Percentiles rank a stretch among this genome's conserved stretches.
phyloP scores from a whole-genome alignment of 2,329 filamentous ascomycete genomes.

The Colletotrichum costaricense region DNA sequence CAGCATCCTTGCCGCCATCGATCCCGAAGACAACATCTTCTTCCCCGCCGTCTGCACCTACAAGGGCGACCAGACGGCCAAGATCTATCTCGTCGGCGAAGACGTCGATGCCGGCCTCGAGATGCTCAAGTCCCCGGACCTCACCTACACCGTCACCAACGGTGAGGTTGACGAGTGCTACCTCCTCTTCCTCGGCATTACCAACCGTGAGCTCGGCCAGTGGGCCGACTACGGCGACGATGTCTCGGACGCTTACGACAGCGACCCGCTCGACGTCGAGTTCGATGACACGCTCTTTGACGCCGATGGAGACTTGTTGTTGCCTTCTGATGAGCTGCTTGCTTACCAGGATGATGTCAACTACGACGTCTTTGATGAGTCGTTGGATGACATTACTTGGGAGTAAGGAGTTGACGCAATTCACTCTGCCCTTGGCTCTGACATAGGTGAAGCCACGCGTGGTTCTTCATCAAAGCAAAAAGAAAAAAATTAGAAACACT shows the following conservation, averaged over 20 bases:
- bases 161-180: not conserved
- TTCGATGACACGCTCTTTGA: not conserved
- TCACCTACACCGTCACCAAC: not conserved
- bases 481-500: not conserved
- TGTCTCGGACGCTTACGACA: not conserved
- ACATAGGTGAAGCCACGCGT: not conserved
- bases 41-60: not conserved
- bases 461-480: not conserved
- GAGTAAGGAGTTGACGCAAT: not conserved
- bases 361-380: not conserved
- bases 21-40: not conserved
- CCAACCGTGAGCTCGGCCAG: not conserved
- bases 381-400: not conserved
- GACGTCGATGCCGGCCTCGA: not conserved
- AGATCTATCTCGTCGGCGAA: not conserved
- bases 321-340: not conserved
- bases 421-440: too few relatives aligned
- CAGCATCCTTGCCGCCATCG: not conserved
- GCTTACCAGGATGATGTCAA: not conserved
- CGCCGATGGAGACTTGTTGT: not conserved
- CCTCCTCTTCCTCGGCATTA: not conserved
- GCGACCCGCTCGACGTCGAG: not conserved
- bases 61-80: not conserved
- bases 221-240: not conserved
- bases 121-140: not conserved